Evolutionary conservation across 768 basidiomycete species (phyloP), one percentile per base, ranked within the genome.

Genomic region (Lactarius akahatsu): DNA sequence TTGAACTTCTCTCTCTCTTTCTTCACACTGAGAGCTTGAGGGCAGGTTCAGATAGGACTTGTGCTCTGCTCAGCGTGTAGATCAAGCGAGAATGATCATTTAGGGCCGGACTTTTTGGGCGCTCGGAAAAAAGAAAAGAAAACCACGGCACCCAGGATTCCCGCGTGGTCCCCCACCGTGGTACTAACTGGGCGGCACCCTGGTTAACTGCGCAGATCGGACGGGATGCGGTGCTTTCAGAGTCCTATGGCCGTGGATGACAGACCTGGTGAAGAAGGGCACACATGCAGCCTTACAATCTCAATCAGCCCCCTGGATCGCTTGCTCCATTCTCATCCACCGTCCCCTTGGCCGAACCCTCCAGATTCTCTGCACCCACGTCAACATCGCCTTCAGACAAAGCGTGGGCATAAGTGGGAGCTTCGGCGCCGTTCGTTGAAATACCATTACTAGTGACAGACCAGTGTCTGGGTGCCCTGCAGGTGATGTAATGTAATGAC

Each of bases 121-220:
- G 13, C 16, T 45, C 0, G 20, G 55, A 58, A 38, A 62, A 61
- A 70, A 66, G 50, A 54, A 28, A 72, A 11, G 36, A 80, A 77
- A 80, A 81, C 80, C 78, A 80, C 78, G 79, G 79, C 82, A 67
- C 66, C 71, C 60, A 71, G 72, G 68, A 75, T 73, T 84, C 83
- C 83, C 81, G 77, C 78, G 79, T 85, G 83, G 83, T 84, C 83
- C 83, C 83, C 83, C 82, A 84, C 82, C 80, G 77, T 83, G 81
- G 82, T 84, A 85, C 82, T 83, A 83, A 83, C 83, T 82, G 74
- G 79, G 83, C 81, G 78, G 82, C 81, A 82, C 83, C 78, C 80
- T 80, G 82, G 76, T 85, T 84, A 81, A 85, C 83, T 85, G 77
- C 81, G 78, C 84, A 85, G 83, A 85, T 85, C 81, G 73, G 82